phyloP scores from a whole-genome alignment of 805 yeast genomes.

The Jamesozyma hellenica region DNA sequence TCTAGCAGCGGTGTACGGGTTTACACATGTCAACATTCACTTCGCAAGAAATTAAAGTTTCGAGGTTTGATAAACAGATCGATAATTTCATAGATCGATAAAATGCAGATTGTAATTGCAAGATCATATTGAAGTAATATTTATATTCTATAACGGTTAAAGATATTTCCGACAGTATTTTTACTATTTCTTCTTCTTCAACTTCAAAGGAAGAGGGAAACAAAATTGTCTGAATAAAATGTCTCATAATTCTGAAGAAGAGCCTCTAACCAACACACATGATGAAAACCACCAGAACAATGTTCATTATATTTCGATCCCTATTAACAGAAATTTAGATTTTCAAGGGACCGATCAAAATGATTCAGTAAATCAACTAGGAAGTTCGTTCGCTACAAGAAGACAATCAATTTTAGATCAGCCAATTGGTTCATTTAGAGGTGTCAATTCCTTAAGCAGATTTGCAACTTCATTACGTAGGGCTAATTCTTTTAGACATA shows the following conservation, averaged over 20 bases:
- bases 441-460: conserved; percentile 59
- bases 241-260: conserved; percentile 5
- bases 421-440: conserved; percentile 50
- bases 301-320: conserved; percentile 27
- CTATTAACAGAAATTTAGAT: conserved; percentile 18
- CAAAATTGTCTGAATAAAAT: background rate
- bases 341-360: background rate
- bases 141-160: too few relatives aligned
- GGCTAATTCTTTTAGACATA: conserved; percentile 63
- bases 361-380: background rate
- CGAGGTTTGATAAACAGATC: too few relatives aligned
- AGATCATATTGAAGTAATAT: too few relatives aligned
- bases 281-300: conserved; percentile 8
- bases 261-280: conserved; percentile 1
- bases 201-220: too few relatives aligned
- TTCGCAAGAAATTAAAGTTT: too few relatives aligned
- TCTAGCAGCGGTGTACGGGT: too few relatives aligned
- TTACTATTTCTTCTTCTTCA: too few relatives aligned
- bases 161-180: too few relatives aligned
- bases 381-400: conserved; percentile 12
- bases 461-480: conserved; percentile 73
- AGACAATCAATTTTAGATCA: conserved; percentile 34
- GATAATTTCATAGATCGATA: too few relatives aligned
- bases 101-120: too few relatives aligned
- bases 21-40: too few relatives aligned